Percentiles rank a stretch among this genome's conserved stretches.
Evolutionary conservation across 345 rosid species (phyloP).

Genomic region (Eucalyptus victrix): DNA sequence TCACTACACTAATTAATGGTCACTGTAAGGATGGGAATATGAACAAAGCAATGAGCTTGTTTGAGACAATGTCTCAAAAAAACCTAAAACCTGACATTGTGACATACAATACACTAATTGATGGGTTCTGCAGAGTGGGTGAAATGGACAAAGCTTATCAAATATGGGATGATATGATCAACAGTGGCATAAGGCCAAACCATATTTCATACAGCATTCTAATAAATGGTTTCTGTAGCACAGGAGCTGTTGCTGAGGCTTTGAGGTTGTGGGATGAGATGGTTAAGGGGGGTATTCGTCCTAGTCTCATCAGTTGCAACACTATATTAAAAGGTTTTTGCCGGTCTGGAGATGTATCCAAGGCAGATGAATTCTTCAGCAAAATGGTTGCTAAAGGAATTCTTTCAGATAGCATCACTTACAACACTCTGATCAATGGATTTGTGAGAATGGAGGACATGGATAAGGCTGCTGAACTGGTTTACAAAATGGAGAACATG

Average conservation of each 20-base stretch:
- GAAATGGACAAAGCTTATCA: conserved; percentile 49
- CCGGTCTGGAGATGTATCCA: conserved; percentile 45
- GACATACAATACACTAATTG: conserved; percentile 67
- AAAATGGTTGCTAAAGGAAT: conserved; percentile 53
- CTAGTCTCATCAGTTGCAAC: conserved; percentile 54
- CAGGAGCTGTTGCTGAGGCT: conserved; percentile 42
- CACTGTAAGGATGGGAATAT: conserved; percentile 74
- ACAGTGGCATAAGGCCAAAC: conserved; percentile 34
- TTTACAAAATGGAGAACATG: conserved; percentile 52
- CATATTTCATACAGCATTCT: conserved; percentile 54
- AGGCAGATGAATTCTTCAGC: conserved; percentile 48
- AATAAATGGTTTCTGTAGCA: conserved; percentile 56
- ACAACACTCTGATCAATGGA: conserved; percentile 61
- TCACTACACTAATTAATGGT: conserved; percentile 65
- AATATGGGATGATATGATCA: conserved; percentile 53
- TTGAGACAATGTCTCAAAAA: conserved; percentile 40
- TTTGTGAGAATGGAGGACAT: conserved; percentile 58
- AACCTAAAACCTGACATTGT: conserved; percentile 62
- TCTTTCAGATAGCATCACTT: conserved; percentile 45
- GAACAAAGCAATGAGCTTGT: conserved; percentile 37
- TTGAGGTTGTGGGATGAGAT: conserved; percentile 73
- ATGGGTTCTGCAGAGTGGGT: conserved; percentile 68
- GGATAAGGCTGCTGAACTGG: conserved; percentile 46
- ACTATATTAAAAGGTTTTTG: conserved; percentile 67
- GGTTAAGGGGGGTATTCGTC: conserved; percentile 40